Conservation (phyloP, 768 basidiomycete species). For the Obba rivulosa region DNA sequence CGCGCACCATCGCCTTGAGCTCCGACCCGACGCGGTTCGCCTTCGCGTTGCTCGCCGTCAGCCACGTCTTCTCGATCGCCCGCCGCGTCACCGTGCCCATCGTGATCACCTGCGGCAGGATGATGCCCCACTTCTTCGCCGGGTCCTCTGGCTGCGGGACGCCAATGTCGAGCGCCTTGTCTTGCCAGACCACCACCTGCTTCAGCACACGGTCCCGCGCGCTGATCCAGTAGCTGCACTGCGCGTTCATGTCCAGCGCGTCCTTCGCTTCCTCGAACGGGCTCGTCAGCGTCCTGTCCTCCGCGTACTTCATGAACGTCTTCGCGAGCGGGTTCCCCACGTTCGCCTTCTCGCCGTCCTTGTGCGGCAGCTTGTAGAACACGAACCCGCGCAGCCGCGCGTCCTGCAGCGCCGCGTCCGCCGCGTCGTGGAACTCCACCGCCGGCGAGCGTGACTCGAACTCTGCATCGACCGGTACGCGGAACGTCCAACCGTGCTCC, state of each 20-base stretch:
- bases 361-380: slow-evolving; percentile 95
- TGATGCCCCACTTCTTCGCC: slow-evolving; percentile 74
- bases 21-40: slow-evolving; percentile 97
- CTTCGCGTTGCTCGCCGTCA: slow-evolving; percentile 98
- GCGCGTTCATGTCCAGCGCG: slow-evolving; percentile 86
- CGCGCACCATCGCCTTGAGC: slow-evolving; percentile 95
- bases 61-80: slow-evolving; percentile 97
- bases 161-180: slow-evolving; percentile 46
- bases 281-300: slow-evolving; percentile 82
- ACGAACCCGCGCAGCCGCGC: slow-evolving; percentile 41
- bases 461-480: slow-evolving; percentile 46
- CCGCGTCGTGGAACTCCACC: slow-evolving; percentile 47
- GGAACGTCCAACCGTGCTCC: slow-evolving; percentile 89
- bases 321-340: slow-evolving; percentile 93
- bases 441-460: slow-evolving; percentile 38
- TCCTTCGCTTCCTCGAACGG: slow-evolving; percentile 76
- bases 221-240: slow-evolving; percentile 98
- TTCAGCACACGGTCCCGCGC: slow-evolving; percentile 86
- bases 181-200: slow-evolving; percentile 90
- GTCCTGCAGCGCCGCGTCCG: slow-evolving; percentile 55
- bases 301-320: slow-evolving; percentile 82
- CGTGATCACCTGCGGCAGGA: slow-evolving; percentile 91
- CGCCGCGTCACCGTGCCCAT: slow-evolving; percentile 99
- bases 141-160: slow-evolving; percentile 26
- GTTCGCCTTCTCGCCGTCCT: slow-evolving; percentile 90